A percentile compares a stretch with the other conserved stretches of the same genome.
phyloP scores from a whole-genome alignment of 176 grass and related monocot genomes.

The Oryza coarctata region DNA sequence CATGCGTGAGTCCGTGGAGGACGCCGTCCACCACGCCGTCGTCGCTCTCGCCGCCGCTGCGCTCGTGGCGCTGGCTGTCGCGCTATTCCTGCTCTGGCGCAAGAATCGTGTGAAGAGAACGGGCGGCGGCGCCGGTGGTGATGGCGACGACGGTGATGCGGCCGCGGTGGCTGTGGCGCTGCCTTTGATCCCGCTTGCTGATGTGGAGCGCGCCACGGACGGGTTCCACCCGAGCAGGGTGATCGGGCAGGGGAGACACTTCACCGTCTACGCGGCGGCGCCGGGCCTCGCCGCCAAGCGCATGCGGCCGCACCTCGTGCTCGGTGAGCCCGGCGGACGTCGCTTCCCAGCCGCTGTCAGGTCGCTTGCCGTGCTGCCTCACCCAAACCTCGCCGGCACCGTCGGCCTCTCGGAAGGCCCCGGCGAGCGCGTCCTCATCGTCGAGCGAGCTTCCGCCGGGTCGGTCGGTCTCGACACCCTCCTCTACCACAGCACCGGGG shows the following conservation, averaged over 20 bases:
- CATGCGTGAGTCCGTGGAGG: conserved; percentile 35
- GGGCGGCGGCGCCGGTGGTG: background rate
- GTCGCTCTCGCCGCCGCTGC: conserved; percentile 15
- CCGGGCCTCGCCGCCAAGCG: conserved; percentile 61
- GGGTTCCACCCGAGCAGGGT: conserved; percentile 62
- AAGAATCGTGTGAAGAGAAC: conserved; percentile 13
- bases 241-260: conserved; percentile 47
- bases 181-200: conserved; percentile 39
- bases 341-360: conserved; percentile 53
- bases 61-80: conserved; percentile 35
- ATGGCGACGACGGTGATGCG: background rate
- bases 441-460: conserved; percentile 38
- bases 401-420: conserved; percentile 64
- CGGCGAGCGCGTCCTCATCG: conserved; percentile 63
- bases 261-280: conserved; percentile 53
- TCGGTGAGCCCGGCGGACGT: conserved; percentile 54
- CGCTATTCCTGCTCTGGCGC: conserved; percentile 50
- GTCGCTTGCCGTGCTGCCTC: conserved; percentile 53
- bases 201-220: conserved; percentile 63
- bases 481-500: background rate
- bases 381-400: conserved; percentile 52
- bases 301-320: conserved; percentile 58
- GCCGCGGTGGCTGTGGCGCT: background rate
- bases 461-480: conserved; percentile 34
- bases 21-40: conserved; percentile 34